Evolutionary conservation across 768 basidiomycete genomes (phyloP).

Genomic region (Lyophyllum shimeji): DNA sequence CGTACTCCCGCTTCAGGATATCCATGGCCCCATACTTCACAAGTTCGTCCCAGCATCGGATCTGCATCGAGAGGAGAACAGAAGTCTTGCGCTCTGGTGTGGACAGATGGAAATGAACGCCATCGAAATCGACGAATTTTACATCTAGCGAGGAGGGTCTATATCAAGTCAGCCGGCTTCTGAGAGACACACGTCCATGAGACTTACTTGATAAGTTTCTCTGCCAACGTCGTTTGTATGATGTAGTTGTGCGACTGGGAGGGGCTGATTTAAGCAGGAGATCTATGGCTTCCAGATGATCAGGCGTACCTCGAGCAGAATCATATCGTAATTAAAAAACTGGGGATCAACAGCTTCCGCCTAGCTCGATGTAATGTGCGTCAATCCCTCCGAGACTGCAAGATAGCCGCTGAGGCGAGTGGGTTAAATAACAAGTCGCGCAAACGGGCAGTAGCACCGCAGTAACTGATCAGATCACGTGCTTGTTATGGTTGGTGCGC

Average conservation of each 20-base stretch:
- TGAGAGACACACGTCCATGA: not conserved
- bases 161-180: constrained; percentile 14
- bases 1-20: constrained; percentile 82
- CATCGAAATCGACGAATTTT: constrained; percentile 97
- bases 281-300: not conserved
- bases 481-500: no score
- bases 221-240: constrained; percentile 84
- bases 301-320: constrained; percentile 72
- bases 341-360: not conserved
- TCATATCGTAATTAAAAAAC: constrained; percentile 47
- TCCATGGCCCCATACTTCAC: constrained; percentile 83
- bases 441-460: no score
- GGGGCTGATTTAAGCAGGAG: constrained; percentile 8
- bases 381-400: not conserved
- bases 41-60: constrained; percentile 96
- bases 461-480: no score
- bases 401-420: not conserved
- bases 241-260: constrained; percentile 88
- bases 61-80: constrained; percentile 91
- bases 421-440: no score
- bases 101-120: constrained; percentile 91
- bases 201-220: constrained; percentile 80
- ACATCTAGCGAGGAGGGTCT: constrained; percentile 93
- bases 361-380: not conserved
- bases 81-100: constrained; percentile 83